phyloP scores from a whole-genome alignment of 2,329 filamentous ascomycete genomes.

The Neonectria faginata region DNA sequence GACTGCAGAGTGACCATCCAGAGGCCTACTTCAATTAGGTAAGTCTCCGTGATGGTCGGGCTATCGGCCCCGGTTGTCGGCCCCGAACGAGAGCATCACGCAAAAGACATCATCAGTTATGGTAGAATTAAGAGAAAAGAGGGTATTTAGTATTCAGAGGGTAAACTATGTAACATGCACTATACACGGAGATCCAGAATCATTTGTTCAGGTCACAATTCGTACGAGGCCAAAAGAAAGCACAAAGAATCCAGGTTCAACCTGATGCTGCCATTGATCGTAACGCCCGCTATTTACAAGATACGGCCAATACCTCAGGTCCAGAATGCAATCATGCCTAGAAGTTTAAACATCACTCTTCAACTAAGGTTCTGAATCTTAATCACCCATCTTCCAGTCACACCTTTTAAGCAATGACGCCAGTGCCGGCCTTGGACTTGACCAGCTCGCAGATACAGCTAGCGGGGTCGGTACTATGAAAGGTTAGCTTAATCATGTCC shows the following conservation, averaged over 20 bases:
- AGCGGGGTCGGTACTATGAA: slow-evolving; percentile 31
- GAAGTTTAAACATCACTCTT: not conserved
- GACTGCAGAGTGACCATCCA: no score
- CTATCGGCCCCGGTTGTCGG: no score
- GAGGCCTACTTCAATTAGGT: no score
- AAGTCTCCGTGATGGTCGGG: no score
- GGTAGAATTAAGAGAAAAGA: no score
- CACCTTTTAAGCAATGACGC: slow-evolving; percentile 32
- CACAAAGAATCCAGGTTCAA: slow-evolving; percentile 15
- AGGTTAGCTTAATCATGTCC: not conserved
- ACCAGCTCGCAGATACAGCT: slow-evolving; percentile 41
- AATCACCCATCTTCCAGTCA: not conserved
- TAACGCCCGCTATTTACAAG: slow-evolving; percentile 16
- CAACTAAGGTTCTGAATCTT: not conserved
- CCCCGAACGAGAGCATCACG: no score
- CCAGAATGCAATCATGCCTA: slow-evolving; percentile 16
- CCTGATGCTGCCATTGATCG: slow-evolving; percentile 17
- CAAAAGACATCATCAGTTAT: no score
- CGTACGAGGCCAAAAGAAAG: not conserved
- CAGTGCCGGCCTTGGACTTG: slow-evolving; percentile 42
- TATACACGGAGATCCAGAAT: no score
- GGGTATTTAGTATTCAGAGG: no score
- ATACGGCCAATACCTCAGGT: slow-evolving; percentile 10
- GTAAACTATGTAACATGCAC: no score
- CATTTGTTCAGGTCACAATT: not conserved